phyloP scores from a whole-genome alignment of 2,329 filamentous ascomycete species.

The Penicillium polonicum region DNA sequence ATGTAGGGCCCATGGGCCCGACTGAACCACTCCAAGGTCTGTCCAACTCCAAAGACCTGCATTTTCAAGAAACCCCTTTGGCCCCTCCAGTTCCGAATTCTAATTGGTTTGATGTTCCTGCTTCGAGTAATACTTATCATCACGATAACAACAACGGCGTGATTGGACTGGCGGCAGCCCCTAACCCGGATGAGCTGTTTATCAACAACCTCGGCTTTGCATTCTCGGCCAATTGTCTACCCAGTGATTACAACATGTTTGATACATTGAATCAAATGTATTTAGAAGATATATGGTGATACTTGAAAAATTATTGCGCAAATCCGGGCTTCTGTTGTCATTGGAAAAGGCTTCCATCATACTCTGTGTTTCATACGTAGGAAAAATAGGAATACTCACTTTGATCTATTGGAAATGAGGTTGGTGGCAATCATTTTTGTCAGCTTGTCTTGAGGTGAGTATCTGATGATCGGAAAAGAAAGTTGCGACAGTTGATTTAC shows the following conservation, averaged over 20 bases:
- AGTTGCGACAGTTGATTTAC: no score
- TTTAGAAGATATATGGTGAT: conserved; percentile 23
- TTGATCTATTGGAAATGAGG: no score
- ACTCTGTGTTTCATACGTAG: no score
- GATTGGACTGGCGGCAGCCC: neutral
- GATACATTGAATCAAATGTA: conserved; percentile 26
- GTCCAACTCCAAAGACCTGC: neutral
- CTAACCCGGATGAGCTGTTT: conserved; percentile 17
- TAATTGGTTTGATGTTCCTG: conserved; percentile 1
- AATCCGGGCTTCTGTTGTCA: no score
- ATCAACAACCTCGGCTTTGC: conserved; percentile 22
- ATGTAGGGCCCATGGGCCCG: neutral
- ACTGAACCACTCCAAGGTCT: neutral
- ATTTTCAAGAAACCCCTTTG: neutral
- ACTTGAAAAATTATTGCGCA: neutral
- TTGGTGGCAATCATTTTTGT: no score
- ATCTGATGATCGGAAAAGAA: no score
- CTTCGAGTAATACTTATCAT: neutral
- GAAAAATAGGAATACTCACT: no score
- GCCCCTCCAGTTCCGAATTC: neutral
- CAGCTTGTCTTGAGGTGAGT: no score
- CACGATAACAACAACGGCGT: neutral
- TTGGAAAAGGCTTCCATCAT: no score
- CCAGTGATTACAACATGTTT: conserved; percentile 27
- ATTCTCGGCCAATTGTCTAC: conserved; percentile 20